Conservation (phyloP, 441 rosid species). For the Aquilaria agallochum region DNA sequence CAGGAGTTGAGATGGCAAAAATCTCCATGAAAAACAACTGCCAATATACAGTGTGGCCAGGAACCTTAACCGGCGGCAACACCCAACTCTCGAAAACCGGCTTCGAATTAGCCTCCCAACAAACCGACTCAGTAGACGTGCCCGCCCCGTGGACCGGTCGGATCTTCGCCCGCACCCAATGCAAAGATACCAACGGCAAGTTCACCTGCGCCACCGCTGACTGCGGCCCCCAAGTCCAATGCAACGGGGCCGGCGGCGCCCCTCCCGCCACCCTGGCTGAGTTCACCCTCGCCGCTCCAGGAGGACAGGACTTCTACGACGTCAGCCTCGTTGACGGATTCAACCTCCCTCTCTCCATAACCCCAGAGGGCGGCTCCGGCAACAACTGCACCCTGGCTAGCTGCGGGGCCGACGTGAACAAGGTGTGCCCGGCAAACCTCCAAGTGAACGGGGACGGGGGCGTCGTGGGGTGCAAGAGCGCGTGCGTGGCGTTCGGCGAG, state of each 20-base stretch:
- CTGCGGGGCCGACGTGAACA: slow-evolving; percentile 29
- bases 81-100: slow-evolving; percentile 20
- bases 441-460: slow-evolving; percentile 11
- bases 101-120: slow-evolving; percentile 18
- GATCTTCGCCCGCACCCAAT: slow-evolving; percentile 35
- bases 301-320: slow-evolving; percentile 25
- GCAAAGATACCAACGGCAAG: slow-evolving; percentile 18
- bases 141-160: slow-evolving; percentile 24
- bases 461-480: slow-evolving; percentile 30
- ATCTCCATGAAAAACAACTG: slow-evolving; percentile 27
- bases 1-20: slow-evolving; percentile 14
- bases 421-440: slow-evolving; percentile 34
- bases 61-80: slow-evolving; percentile 13
- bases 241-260: slow-evolving; percentile 19
- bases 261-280: slow-evolving; percentile 29
- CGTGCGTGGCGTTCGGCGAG: slow-evolving; percentile 20
- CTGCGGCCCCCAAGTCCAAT: slow-evolving; percentile 26
- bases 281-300: slow-evolving; percentile 17
- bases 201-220: slow-evolving; percentile 24
- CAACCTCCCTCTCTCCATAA: slow-evolving; percentile 31
- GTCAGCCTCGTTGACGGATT: slow-evolving; percentile 41
- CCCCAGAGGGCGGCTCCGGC: slow-evolving; percentile 17
- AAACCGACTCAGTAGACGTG: slow-evolving; percentile 4
- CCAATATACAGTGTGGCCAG: slow-evolving; percentile 27
- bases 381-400: slow-evolving; percentile 17